Base-by-base conservation (phyloP, 1,284 basidiomycete genomes). In the Tilletia horrida region DNA sequence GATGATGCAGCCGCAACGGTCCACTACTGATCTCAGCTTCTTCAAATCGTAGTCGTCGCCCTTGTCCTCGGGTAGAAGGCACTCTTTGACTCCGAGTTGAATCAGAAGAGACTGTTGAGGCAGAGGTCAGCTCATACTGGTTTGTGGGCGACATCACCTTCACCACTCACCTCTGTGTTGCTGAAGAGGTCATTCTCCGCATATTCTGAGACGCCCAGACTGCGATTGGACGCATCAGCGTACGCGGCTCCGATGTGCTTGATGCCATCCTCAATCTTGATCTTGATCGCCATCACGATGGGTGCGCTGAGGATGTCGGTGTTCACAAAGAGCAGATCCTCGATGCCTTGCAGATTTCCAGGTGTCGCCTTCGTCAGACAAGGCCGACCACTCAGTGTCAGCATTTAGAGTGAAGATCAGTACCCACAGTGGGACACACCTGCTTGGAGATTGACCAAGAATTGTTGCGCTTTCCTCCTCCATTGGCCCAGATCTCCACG, bases 81-180 rank as follows among this genome's bases (percentile, higher is more conserved):
- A 93, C 83, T 99, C 96, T 82, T 98, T 98, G 55, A 94, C 92
- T 1, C 92, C 94, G 1, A 98, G 87, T 82, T 98, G 96, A 70
- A 98, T 97, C 61, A 97, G 85, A 16, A 98, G 86, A 2, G 92
- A 94, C 91, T 96, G 52, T 35, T 52, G 47, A 13, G 13, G 25
- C 8, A n/a, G n/a, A n/a, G n/a, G n/a, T n/a, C n/a, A n/a, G n/a
- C n/a, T n/a, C n/a, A 18, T 27, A 47, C 9, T 9, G 59, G 18
- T 45, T 71, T 14, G 63, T 27, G 23, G 29, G 65, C 21, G 23
- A 52, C n/a, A 13, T 29, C 50, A 9, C 23, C 35, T 14, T 4
- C 50, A 64, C 16, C 14, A 66, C 69, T 31, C 42, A 93, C 93
- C 85, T 98, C 95, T 2, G 90, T 90, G 79, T 98, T 98, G 0